These are phyloP conservation scores for Pseudocercospora ulei DNA, from an alignment of 2,329 filamentous ascomycete genomes.

Conservation along the genomic window DNA sequence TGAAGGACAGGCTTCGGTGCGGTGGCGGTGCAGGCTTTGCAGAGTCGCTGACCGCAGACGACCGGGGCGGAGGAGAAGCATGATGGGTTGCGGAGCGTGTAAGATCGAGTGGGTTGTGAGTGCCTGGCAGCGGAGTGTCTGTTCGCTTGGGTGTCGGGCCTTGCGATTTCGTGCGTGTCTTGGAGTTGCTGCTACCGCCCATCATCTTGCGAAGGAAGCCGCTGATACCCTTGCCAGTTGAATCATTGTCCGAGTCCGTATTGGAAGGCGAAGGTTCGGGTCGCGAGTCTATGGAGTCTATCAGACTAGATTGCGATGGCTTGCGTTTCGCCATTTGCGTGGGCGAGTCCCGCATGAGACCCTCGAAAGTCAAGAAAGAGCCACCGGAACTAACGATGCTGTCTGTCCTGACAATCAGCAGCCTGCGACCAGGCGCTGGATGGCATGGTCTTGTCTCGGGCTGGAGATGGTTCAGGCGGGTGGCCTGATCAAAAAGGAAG, in stretches of 20 bases:
- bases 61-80: conserved; percentile 3
- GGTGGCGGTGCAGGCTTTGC: conserved; percentile 25
- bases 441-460: conserved; percentile 73
- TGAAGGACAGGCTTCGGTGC: conserved; percentile 57
- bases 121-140: conserved; percentile 7
- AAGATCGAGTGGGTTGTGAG: conserved; percentile 10
- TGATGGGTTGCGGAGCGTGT: conserved; percentile 18
- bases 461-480: conserved; percentile 46
- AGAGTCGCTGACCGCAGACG: not conserved
- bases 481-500: conserved; percentile 59
- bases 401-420: conserved; percentile 83
- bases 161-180: conserved; percentile 24
- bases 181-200: conserved; percentile 22
- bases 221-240: conserved; percentile 28
- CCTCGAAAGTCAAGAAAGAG: conserved; percentile 55
- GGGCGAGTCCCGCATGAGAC: conserved; percentile 41
- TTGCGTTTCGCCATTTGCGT: conserved; percentile 31
- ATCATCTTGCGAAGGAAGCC: conserved; percentile 34
- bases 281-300: conserved; percentile 26
- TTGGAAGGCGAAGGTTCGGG: conserved; percentile 27
- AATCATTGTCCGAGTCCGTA: conserved; percentile 25
- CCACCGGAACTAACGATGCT: conserved; percentile 46
- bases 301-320: conserved; percentile 27
- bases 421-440: conserved; percentile 72
- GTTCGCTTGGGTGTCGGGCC: conserved; percentile 16